phyloP scores from a whole-genome alignment of 2,329 filamentous ascomycete species.

The Daldinia sp. region DNA sequence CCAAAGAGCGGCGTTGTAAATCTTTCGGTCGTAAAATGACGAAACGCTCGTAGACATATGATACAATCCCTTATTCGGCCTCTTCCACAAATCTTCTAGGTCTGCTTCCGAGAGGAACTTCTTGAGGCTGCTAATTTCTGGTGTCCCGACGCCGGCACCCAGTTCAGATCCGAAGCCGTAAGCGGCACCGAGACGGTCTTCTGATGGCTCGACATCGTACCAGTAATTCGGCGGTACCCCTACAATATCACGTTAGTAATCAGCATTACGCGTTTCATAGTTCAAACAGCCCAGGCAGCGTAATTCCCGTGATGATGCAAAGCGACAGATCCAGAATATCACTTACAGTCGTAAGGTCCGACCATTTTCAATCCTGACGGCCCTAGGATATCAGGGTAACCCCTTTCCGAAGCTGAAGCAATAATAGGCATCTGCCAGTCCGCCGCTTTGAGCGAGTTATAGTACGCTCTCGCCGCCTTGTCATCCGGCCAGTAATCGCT shows the following conservation, averaged over 20 bases:
- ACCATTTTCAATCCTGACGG: slow-evolving; percentile 74
- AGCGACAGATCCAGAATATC: background rate
- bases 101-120: slow-evolving; percentile 65
- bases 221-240: slow-evolving; percentile 74
- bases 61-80: slow-evolving; percentile 64
- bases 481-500: slow-evolving; percentile 74
- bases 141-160: slow-evolving; percentile 72
- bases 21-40: slow-evolving; percentile 65
- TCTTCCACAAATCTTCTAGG: slow-evolving; percentile 67
- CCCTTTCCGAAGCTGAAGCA: slow-evolving; percentile 67
- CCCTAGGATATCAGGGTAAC: slow-evolving; percentile 64
- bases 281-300: background rate
- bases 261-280: too few relatives aligned
- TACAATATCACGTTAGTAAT: background rate
- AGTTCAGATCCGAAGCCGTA: slow-evolving; percentile 74
- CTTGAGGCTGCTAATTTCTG: slow-evolving; percentile 65
- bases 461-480: slow-evolving; percentile 65
- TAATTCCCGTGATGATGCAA: background rate
- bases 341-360: slow-evolving; percentile 69
- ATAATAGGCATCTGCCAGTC: slow-evolving; percentile 70
- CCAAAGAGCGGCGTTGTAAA: slow-evolving; percentile 69
- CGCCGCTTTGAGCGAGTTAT: slow-evolving; percentile 61
- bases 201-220: slow-evolving; percentile 60
- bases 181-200: slow-evolving; percentile 63
- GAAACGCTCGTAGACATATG: slow-evolving; percentile 71